Evolutionary conservation across 73 alveolate genomes (phyloP), one percentile per base, ranked within the genome.

Genomic region (Effrenium voratum): DNA sequence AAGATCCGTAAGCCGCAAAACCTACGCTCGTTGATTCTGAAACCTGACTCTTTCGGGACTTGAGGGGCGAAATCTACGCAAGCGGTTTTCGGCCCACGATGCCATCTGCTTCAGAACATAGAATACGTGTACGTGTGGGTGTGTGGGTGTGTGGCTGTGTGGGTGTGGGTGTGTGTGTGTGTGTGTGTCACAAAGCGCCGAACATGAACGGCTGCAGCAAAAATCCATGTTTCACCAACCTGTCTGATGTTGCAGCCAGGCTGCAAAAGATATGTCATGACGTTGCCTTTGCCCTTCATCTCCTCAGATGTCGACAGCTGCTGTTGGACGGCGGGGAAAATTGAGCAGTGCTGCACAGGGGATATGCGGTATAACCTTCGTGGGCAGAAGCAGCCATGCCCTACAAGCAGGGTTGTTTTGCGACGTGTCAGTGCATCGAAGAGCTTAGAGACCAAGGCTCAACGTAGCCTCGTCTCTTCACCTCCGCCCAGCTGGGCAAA

Each of bases 261-360:
- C 40, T 4, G 55, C 97, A 90, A 60, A 30, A 90, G 66, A 57
- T 90, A 79, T 15, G 87, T 70, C 97, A 90, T 90, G 45, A 90
- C 87, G 43, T 55, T 46, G 73, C 97, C 97, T 19, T 90, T 90
- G 70, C 97, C 97, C 91, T 92, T 92, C 98, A 92, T 92, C 70
- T 82, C 98, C 98, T 75, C 52, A 38, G 91, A 1, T 0, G 52
- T 36, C 26, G 22, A 47, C 15, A 26, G 24, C 28, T 24, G 80
- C n/a, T n/a, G n/a, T n/a, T n/a, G n/a, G n/a, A n/a, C n/a, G n/a
- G n/a, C n/a, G n/a, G n/a, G n/a, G n/a, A n/a, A n/a, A n/a, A n/a
- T n/a, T n/a, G n/a, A n/a, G n/a, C n/a, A n/a, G n/a, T n/a, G n/a
- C n/a, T n/a, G n/a, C n/a, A n/a, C n/a, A n/a, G n/a, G n/a, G n/a